Conservation (phyloP, 164 flowering plant genomes). For the Brasenia schreberi region DNA sequence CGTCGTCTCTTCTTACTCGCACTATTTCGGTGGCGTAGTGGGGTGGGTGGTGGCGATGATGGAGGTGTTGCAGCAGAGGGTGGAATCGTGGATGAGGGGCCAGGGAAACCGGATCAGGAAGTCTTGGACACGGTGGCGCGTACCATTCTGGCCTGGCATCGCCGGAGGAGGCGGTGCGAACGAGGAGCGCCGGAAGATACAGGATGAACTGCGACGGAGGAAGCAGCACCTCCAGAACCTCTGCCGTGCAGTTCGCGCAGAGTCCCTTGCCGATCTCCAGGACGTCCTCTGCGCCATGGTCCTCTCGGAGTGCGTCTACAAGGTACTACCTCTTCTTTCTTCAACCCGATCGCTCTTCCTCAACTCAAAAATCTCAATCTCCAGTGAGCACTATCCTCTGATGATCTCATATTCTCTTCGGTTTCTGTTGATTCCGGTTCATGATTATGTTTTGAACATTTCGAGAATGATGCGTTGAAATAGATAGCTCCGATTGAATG, state of each 20-base stretch:
- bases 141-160: constrained; percentile 61
- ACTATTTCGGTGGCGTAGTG: neutral
- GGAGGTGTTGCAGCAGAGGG: constrained; percentile 52
- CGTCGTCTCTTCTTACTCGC: too few species aligned
- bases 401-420: too few species aligned
- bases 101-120: constrained; percentile 44
- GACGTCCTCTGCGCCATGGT: constrained; percentile 91
- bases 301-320: constrained; percentile 93
- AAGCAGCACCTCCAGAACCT: constrained; percentile 56
- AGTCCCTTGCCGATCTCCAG: constrained; percentile 72
- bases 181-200: constrained; percentile 40
- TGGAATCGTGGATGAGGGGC: constrained; percentile 78
- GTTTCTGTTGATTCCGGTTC: too few species aligned
- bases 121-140: constrained; percentile 54
- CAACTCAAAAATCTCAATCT: neutral
- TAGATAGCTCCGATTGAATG: too few species aligned
- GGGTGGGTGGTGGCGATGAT: constrained; percentile 14
- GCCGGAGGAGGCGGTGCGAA: constrained; percentile 13
- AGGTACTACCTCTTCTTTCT: constrained; percentile 22
- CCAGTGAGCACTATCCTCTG: too few species aligned
- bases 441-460: too few species aligned
- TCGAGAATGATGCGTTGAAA: too few species aligned
- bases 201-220: constrained; percentile 55
- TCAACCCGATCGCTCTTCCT: neutral
- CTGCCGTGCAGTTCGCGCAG: constrained; percentile 67